phyloP scores from a whole-genome alignment of 768 basidiomycete species.

The Hortiboletus campestris region DNA sequence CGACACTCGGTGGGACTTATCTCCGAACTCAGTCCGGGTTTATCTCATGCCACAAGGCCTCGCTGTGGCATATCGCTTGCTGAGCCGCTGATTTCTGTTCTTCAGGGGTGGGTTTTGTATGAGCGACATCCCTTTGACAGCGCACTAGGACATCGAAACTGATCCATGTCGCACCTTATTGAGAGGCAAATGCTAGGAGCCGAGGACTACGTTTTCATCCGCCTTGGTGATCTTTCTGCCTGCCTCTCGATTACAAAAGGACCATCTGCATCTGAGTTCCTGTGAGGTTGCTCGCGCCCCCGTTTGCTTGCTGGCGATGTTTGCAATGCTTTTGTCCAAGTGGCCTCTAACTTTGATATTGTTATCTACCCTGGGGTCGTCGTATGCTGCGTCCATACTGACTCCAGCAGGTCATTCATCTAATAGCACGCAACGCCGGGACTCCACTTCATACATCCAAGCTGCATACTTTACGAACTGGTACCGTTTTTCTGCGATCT shows the following conservation, averaged over 20 bases:
- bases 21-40: constrained; percentile 9
- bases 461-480: constrained; percentile 39
- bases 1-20: constrained; percentile 1
- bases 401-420: neutral
- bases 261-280: neutral
- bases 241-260: constrained; percentile 16
- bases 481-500: constrained; percentile 9
- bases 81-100: constrained; percentile 2
- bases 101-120: constrained; percentile 6
- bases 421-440: constrained; percentile 10
- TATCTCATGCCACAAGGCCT: constrained; percentile 6
- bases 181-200: constrained; percentile 7
- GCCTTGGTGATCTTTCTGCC: constrained; percentile 6
- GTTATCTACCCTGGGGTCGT: constrained; percentile 8
- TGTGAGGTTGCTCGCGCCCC: neutral
- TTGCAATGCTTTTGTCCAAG: neutral
- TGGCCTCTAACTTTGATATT: constrained; percentile 8
- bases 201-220: constrained; percentile 12
- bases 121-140: constrained; percentile 3
- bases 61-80: constrained; percentile 9
- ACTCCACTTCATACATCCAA: constrained; percentile 28
- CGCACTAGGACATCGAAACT: constrained; percentile 5
- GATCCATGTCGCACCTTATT: constrained; percentile 16
- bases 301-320: neutral
- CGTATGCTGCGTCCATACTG: constrained; percentile 11